phyloP scores from a whole-genome alignment of 2,329 filamentous ascomycete species.

The Shiraia sp. region DNA sequence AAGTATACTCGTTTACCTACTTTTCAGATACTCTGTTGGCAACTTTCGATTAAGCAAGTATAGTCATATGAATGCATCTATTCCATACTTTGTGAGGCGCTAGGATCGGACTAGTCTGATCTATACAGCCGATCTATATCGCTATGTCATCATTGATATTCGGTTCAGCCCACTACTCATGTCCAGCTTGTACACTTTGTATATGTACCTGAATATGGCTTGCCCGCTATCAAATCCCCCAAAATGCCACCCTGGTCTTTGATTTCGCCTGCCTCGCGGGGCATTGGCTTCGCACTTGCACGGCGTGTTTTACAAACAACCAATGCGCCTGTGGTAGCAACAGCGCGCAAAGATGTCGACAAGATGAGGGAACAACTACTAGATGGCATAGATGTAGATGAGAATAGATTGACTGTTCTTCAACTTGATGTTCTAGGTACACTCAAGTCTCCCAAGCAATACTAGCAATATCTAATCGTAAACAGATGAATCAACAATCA shows the following conservation, averaged over 20 bases:
- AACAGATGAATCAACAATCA: conserved; percentile 66
- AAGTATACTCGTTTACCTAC: too few relatives aligned
- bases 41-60: too few relatives aligned
- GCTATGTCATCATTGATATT: too few relatives aligned
- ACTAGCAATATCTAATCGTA: neutral
- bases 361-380: conserved; percentile 56
- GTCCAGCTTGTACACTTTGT: too few relatives aligned
- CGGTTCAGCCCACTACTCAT: too few relatives aligned
- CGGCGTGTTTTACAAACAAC: conserved; percentile 62
- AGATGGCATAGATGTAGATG: conserved; percentile 51
- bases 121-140: too few relatives aligned
- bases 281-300: conserved; percentile 65
- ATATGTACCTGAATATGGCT: too few relatives aligned
- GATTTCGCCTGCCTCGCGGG: conserved; percentile 63
- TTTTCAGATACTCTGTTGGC: too few relatives aligned
- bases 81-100: too few relatives aligned
- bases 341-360: conserved; percentile 59
- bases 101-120: too few relatives aligned
- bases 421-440: conserved; percentile 62
- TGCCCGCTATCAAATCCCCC: neutral
- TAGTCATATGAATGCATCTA: too few relatives aligned
- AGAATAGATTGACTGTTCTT: conserved; percentile 56
- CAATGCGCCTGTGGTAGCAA: conserved; percentile 62
- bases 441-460: neutral
- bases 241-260: conserved; percentile 54